These are phyloP conservation scores for Castanospermum australe DNA, from an alignment of 306 rosid species.

Conservation along the genomic window DNA sequence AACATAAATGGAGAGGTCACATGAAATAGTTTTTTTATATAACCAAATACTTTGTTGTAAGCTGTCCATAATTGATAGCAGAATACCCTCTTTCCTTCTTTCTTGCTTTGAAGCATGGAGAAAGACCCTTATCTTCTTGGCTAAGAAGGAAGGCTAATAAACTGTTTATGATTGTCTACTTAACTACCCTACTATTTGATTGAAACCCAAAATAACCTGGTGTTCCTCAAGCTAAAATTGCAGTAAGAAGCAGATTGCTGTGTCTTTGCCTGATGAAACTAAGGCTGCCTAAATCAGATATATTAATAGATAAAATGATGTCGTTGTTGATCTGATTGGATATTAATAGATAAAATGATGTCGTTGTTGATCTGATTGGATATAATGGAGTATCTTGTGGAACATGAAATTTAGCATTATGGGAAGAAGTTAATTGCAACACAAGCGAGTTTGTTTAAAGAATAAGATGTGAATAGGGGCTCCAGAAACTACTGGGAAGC, in stretches of 20 bases:
- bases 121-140: constrained; percentile 4
- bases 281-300: neutral
- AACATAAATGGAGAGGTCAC: constrained; percentile 12
- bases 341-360: neutral
- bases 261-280: constrained; percentile 17
- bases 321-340: neutral
- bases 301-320: neutral
- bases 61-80: neutral
- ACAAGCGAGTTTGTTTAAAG: constrained; percentile 13
- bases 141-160: neutral
- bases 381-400: constrained; percentile 20
- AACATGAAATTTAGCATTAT: constrained; percentile 3
- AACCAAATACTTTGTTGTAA: constrained; percentile 9
- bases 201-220: neutral
- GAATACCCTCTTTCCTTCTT: neutral
- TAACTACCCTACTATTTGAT: neutral
- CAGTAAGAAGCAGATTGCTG: neutral
- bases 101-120: neutral
- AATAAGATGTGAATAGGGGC: constrained; percentile 17
- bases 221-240: neutral
- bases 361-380: neutral
- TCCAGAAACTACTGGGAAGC: constrained; percentile 32
- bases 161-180: neutral
- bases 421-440: neutral
- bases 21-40: neutral